Base-by-base conservation (phyloP, 176 grass and related monocot genomes). In the Ensete glaucum region DNA sequence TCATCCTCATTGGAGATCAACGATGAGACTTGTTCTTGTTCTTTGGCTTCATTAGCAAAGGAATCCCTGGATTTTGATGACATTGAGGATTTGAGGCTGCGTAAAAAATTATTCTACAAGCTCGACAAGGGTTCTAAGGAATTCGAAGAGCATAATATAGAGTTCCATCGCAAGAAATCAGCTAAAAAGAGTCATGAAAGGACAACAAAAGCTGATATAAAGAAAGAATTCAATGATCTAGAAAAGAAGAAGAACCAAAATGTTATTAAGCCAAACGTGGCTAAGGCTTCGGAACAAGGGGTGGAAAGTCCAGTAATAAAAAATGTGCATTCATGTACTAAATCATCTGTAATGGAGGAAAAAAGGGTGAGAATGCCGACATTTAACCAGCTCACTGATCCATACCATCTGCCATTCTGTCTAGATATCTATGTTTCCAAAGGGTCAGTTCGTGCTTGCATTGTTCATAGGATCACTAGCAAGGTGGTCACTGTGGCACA, bases 341-440 rank as follows among this genome's bases (percentile, higher is more conserved):
- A 75, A 19, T 77, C 67, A 0, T 67, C 62, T 5, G 2, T 70
- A 29, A 64, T 62, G 69, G 90, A 86, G 50, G 48, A 13, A n/a
- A 92, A 89, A 79, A 76, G 52, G 52, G 79, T 80, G 51, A 77
- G 86, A n/a, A 75, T 71, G 49, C 90, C 69, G 0, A 89, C 86
- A 9, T 86, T 92, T 77, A 89, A 86, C 67, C 86, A 92, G 64
- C 78, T 86, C 56, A 89, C 86, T 7, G 81, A 74, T 84, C 90
- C 86, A 67, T 92, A 88, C 69, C 90, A 92, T 77, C 76, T 86
- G 24, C 90, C 90, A 55, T 92, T 92, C 64, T 92, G 90, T 70
- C 78, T 92, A 1, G 86, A 92, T 73, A 92, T 92, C 67, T 82
- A 88, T 80, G 67, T 92, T 50, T 84, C 86, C 0, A 92, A 92